Evolutionary conservation across 2,329 filamentous ascomycete genomes (phyloP), one percentile per base, ranked within the genome.

Genomic region (Orbilia ellipsospora): DNA sequence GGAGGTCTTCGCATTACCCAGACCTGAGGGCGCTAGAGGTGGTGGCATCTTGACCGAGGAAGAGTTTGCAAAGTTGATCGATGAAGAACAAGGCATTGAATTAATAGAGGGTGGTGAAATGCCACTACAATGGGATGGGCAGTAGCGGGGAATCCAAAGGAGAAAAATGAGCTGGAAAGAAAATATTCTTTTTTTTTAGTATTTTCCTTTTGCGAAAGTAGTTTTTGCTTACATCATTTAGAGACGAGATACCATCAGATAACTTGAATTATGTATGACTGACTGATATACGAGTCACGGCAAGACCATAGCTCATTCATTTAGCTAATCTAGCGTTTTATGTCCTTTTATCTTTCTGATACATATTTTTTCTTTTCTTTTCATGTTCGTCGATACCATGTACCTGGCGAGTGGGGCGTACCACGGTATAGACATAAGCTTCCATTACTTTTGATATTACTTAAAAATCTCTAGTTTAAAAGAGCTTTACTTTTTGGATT

Each of bases 1-100:
- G 79, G 90, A 93, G 78, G 90, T 94, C 44, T 85, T 86, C 63
- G 68, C 68, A 26, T 59, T 90, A 88, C 81, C 85, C 84, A 15
- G 83, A 84, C 52, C 88, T 88, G 83, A 88, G 87, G 83, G 84
- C 85, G 54, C 85, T 85, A 79, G 85, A 87, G 0, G 85, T 86
- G 78, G 85, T 87, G 79, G 84, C 67, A 85, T 89, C 72, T 84
- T 86, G 16, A 84, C 85, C 0, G 87, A 89, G 77, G 87, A 89
- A 78, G 85, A 84, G 51, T 88, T 89, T 77, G 88, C 88, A 82
- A 84, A 82, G 68, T 87, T 88, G 78, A 87, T 89, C 78, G 86
- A 87, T 42, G 79, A 80, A 52, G 78, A 79, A 60, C 72, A 77
- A 56, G 70, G 70, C 40, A 59, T 74, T 28, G 70, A 74, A n/a